Evolutionary conservation across 352 stramenopile species (phyloP).

Genomic region (Nothophytophthora sp.): DNA sequence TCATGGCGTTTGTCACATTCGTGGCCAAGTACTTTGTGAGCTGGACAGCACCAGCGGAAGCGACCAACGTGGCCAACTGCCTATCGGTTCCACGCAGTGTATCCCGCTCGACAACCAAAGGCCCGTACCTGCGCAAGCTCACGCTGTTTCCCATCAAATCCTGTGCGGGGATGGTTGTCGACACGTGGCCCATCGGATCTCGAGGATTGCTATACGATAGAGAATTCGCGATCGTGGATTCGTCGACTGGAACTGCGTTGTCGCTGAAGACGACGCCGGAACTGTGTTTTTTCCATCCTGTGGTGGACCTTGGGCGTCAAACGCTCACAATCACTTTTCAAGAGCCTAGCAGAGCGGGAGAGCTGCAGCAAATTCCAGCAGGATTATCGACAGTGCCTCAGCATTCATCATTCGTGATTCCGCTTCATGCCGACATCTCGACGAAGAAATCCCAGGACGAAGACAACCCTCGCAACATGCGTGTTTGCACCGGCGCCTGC

Average conservation of each 20-base stretch:
- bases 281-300: slow-evolving; percentile 62
- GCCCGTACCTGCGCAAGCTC: slow-evolving; percentile 47
- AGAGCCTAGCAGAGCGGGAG: background rate
- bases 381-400: slow-evolving; percentile 4
- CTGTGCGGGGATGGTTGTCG: slow-evolving; percentile 56
- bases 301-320: slow-evolving; percentile 58
- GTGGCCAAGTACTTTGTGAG: slow-evolving; percentile 65
- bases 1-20: slow-evolving; percentile 54
- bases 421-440: slow-evolving; percentile 22
- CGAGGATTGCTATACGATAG: slow-evolving; percentile 69
- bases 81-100: background rate
- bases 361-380: background rate
- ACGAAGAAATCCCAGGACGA: slow-evolving; percentile 18
- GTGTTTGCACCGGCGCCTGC: slow-evolving; percentile 55
- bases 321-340: slow-evolving; percentile 54
- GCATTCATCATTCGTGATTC: slow-evolving; percentile 44
- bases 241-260: slow-evolving; percentile 39
- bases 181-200: slow-evolving; percentile 58
- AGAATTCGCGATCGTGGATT: slow-evolving; percentile 75
- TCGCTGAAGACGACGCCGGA: slow-evolving; percentile 61
- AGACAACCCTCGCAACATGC: slow-evolving; percentile 32
- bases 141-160: slow-evolving; percentile 82
- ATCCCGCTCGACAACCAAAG: background rate
- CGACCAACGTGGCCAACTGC: background rate
- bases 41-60: slow-evolving; percentile 8